Evolutionary conservation across 164 flowering plant species (phyloP), one percentile per base, ranked within the genome.

Genomic region (Tetracentron sinense): DNA sequence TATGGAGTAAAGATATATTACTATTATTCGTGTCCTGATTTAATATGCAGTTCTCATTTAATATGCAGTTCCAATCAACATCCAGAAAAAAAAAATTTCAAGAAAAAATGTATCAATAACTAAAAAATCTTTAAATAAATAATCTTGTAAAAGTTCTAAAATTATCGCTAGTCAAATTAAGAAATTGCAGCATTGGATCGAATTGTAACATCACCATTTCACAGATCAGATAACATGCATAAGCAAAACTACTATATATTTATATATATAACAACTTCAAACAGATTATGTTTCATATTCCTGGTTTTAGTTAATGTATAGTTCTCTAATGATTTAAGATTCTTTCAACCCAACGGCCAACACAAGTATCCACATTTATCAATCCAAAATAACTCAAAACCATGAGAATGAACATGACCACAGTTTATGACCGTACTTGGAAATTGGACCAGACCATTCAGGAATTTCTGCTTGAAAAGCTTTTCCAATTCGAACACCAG

Each of bases 401-500:
- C 19, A 51, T 38, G 28, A 56, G 15, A 56, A 30, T 26, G 27
- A 31, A 44, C 23, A 65, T 22, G 5, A 28, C 33, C 4, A 26
- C 15, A 14, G 30, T 19, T 38, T 14, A 26, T 17, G 31, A 47
- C 65, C 90, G 56, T 83, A 93, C 98, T 69, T 67, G 14, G 62
- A 57, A 47, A 72, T 30, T 53, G 92, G 88, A 75, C 90, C 92
- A 56, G 76, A 65, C 96, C 96, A 94, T 42, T 81, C 82, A 52
- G 94, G 87, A 74, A 93, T 83, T 17, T 79, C 79, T 42, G 88
- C 96, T 83, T 93, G 97, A 71, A 84, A 90, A 50, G 71, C 82
- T 75, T 84, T 82, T 27, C 98, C 97, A 78, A 88, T 60, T 64
- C 96, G 86, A 72, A 85, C 94, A 26, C 76, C 75, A 22, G 87